Conservation (phyloP, 179 eudicot species). For the Beta lomatogona region DNA sequence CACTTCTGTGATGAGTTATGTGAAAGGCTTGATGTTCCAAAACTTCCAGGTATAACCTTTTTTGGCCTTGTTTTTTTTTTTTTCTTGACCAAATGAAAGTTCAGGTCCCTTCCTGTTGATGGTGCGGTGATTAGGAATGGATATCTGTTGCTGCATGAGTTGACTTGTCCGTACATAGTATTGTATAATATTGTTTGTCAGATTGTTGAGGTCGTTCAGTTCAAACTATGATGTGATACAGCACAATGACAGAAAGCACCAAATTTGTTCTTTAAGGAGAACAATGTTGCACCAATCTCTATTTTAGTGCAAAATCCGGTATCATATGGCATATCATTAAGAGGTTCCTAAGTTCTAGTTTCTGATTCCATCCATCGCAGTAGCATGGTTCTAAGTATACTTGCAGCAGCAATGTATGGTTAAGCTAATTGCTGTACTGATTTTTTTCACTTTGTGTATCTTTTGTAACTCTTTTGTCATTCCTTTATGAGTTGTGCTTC, state of each 20-base stretch:
- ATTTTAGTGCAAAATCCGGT: neutral
- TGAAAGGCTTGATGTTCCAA: constrained; percentile 82
- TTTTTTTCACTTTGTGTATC: neutral
- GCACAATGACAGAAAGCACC: neutral
- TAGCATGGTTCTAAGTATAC: neutral
- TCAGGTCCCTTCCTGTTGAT: neutral
- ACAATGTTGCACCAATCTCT: neutral
- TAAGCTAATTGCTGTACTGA: neutral
- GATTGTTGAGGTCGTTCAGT: neutral
- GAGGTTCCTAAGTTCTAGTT: neutral
- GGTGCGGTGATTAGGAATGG: neutral
- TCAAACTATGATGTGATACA: neutral
- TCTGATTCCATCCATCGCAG: neutral
- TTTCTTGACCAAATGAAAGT: neutral
- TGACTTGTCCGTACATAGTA: neutral
- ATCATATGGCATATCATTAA: neutral
- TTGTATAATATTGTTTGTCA: neutral
- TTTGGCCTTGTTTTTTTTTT: neutral
- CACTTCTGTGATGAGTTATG: constrained; percentile 93
- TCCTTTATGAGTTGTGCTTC: neutral
- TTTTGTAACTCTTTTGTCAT: neutral
- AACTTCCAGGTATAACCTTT: constrained; percentile 73
- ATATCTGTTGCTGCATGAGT: neutral
- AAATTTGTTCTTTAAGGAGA: neutral
- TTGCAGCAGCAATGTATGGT: neutral